Evolutionary conservation across 371 early-diverging fungal species (phyloP).

Genomic region (Polyrhizophydium stewartii): DNA sequence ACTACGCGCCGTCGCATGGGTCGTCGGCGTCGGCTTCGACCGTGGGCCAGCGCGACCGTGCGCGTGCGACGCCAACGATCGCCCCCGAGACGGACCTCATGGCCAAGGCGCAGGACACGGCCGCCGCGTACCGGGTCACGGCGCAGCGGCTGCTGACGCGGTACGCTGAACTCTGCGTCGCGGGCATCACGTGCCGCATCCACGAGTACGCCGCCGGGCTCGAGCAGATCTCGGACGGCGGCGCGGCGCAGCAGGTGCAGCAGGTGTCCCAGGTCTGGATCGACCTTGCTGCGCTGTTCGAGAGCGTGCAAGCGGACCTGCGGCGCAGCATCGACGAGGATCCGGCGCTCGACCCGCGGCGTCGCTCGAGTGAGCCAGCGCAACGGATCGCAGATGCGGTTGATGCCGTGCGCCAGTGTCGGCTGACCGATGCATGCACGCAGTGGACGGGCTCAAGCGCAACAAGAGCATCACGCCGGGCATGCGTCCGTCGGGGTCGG

Average conservation of each 20-base stretch:
- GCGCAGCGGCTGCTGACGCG: constrained; percentile 4
- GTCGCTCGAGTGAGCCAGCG: background rate
- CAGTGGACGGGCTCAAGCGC: too few relatives aligned
- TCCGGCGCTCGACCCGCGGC: background rate
- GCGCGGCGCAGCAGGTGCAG: background rate
- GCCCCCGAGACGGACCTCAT: background rate
- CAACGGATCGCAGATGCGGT: too few relatives aligned
- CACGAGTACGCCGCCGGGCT: background rate
- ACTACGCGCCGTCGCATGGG: too few relatives aligned
- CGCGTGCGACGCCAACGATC: too few relatives aligned
- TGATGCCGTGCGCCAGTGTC: too few relatives aligned
- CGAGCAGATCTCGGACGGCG: constrained; percentile 3
- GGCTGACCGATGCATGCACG: too few relatives aligned
- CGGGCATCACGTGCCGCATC: background rate
- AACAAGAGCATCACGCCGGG: background rate
- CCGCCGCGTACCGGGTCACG: background rate
- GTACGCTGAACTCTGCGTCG: constrained; percentile 2
- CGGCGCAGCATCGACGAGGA: background rate
- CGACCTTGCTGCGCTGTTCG: background rate
- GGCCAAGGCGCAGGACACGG: background rate
- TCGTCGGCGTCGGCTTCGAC: too few relatives aligned
- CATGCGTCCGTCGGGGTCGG: background rate
- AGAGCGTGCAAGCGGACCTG: constrained; percentile 1
- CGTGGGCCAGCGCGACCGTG: too few relatives aligned
- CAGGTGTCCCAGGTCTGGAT: constrained; percentile 1